Conservation (phyloP, 2,329 filamentous ascomycete genomes). For the Colletotrichum cuscutae region DNA sequence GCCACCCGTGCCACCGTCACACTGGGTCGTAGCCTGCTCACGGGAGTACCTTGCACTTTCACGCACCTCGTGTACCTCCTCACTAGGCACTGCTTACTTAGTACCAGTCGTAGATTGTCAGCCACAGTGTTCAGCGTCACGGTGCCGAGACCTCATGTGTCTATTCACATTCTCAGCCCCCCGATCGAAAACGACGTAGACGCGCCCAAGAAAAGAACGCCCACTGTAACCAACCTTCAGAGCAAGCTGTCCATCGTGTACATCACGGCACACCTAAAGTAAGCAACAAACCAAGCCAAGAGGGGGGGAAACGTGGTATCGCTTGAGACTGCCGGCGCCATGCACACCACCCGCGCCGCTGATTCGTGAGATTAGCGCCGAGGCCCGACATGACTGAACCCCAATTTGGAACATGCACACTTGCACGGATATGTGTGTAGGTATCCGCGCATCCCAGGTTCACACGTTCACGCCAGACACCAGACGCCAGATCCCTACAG, state of each 20-base stretch:
- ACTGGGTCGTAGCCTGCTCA: neutral
- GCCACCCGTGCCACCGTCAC: constrained; percentile 5
- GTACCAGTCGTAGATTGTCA: neutral
- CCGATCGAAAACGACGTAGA: neutral
- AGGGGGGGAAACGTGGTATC: constrained; percentile 5
- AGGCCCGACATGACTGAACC: neutral
- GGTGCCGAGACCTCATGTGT: neutral
- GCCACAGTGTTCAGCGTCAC: neutral
- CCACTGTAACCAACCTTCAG: neutral
- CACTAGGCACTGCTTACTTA: too few species aligned
- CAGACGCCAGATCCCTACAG: neutral
- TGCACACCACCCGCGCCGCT: constrained; percentile 14
- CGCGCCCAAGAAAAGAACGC: neutral
- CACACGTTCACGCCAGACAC: neutral
- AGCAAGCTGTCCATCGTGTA: neutral
- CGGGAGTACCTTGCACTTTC: constrained; percentile 16
- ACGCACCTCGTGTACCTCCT: neutral
- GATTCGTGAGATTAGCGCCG: constrained; percentile 26
- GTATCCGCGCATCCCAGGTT: neutral
- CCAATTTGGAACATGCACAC: neutral
- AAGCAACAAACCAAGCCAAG: neutral
- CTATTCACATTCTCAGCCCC: neutral
- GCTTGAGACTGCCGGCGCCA: constrained; percentile 4
- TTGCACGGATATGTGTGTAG: too few species aligned
- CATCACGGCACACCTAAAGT: neutral